phyloP scores from a whole-genome alignment of 805 yeast genomes.

The Pichia ethanolica region DNA sequence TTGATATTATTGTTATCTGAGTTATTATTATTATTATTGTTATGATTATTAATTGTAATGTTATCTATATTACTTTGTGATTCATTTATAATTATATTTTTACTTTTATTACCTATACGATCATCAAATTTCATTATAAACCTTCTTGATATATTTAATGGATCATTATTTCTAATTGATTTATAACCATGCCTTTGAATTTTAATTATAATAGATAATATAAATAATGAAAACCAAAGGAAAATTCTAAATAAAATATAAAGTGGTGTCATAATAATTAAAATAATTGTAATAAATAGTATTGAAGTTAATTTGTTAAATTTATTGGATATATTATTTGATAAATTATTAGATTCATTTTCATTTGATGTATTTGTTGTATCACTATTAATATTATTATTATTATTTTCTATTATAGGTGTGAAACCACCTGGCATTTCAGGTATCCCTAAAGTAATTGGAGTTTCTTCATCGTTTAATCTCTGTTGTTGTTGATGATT shows the following conservation, averaged over 20 bases:
- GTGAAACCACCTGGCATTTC: conserved; percentile 11
- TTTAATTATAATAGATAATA: conserved; percentile 18
- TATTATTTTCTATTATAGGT: neutral
- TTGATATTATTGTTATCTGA: neutral
- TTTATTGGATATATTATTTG: neutral
- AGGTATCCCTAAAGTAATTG: neutral
- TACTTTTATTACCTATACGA: conserved; percentile 19
- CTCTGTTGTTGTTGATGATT: neutral
- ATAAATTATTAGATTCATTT: neutral
- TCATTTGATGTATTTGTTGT: neutral
- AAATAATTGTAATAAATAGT: neutral
- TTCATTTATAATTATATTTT: neutral
- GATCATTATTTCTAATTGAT: conserved; percentile 19
- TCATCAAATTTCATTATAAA: conserved; percentile 29
- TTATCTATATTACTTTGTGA: neutral
- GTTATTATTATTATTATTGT: neutral
- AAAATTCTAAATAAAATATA: conserved; percentile 17
- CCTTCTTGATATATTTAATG: conserved; percentile 27
- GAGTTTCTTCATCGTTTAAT: conserved; percentile 6
- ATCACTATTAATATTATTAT: too few relatives aligned
- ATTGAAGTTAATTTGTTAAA: neutral
- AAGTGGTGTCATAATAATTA: conserved; percentile 21
- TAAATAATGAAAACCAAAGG: conserved; percentile 15
- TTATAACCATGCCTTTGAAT: conserved; percentile 19
- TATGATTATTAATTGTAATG: neutral